A percentile compares a stretch with the other conserved stretches of the same genome.
Conservation (phyloP, 2,329 filamentous ascomycete genomes). For the Aspergillus costaricaensis region DNA sequence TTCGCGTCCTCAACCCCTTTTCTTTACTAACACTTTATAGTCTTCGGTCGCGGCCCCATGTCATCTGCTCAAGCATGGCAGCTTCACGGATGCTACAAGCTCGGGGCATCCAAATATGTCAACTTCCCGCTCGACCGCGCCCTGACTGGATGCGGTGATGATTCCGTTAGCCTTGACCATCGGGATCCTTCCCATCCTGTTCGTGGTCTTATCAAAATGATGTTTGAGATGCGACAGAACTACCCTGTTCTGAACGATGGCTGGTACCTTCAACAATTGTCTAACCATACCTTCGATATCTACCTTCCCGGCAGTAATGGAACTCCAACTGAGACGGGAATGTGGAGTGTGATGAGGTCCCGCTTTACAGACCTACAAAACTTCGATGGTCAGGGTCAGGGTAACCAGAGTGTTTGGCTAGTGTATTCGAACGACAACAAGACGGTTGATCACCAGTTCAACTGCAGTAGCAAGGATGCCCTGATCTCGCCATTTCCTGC, state of each 20-base stretch:
- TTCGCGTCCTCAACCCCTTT: neutral
- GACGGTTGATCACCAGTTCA: conserved; percentile 55
- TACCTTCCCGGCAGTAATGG: conserved; percentile 54
- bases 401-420: conserved; percentile 50
- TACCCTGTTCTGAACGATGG: conserved; percentile 64
- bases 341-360: conserved; percentile 58
- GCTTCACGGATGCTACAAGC: conserved; percentile 62
- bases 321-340: conserved; percentile 56
- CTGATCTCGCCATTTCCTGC: conserved; percentile 58
- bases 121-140: conserved; percentile 58
- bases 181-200: conserved; percentile 62
- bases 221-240: conserved; percentile 59
- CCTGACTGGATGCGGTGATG: conserved; percentile 57
- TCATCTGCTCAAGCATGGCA: conserved; percentile 63
- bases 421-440: conserved; percentile 49
- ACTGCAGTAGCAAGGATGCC: conserved; percentile 53
- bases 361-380: conserved; percentile 51
- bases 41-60: conserved; percentile 65
- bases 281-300: conserved; percentile 55
- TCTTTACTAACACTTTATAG: neutral
- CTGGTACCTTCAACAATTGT: conserved; percentile 55
- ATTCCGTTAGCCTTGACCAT: conserved; percentile 59
- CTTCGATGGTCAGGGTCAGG: conserved; percentile 31
- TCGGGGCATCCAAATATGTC: conserved; percentile 58
- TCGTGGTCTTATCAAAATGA: conserved; percentile 60